Conservation (phyloP, 768 basidiomycete species). For the Suillus subalutaceus region DNA sequence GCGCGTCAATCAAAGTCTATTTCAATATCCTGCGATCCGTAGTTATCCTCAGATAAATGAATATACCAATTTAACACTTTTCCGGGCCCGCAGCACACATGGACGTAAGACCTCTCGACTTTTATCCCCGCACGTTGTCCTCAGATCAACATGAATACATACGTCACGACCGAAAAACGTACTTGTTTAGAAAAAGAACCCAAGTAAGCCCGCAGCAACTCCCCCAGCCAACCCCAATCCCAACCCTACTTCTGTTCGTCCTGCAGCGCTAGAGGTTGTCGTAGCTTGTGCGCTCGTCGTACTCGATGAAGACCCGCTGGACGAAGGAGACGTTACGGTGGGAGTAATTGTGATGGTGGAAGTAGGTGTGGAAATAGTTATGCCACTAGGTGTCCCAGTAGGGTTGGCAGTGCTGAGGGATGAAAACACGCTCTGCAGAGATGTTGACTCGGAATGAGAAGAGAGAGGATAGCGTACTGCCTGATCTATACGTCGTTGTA, state of each 20-base stretch:
- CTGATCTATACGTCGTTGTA: too few species aligned
- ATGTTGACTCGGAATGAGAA: constrained; percentile 27
- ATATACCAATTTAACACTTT: too few species aligned
- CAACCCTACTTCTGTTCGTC: not conserved
- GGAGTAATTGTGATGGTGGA: not conserved
- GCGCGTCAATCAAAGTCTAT: too few species aligned
- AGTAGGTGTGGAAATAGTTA: too few species aligned
- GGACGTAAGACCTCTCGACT: not conserved
- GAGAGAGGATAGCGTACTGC: constrained; percentile 21
- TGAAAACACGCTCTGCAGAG: constrained; percentile 13
- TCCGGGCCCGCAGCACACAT: too few species aligned
- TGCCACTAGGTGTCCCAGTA: too few species aligned
- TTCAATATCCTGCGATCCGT: too few species aligned
- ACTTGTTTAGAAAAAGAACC: constrained; percentile 7
- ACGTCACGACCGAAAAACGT: not conserved
- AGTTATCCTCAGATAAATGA: too few species aligned
- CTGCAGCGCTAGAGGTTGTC: constrained; percentile 14
- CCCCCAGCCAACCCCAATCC: not conserved
- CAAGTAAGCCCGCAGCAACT: constrained; percentile 13
- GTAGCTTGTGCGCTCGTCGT: constrained; percentile 1
- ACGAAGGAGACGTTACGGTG: not conserved
- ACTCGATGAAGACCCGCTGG: not conserved
- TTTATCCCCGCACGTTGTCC: not conserved
- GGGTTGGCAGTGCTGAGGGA: not conserved
- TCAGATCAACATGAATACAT: too few species aligned